These are phyloP conservation scores for Fusarium armeniacum DNA, from an alignment of 2,329 filamentous ascomycete species.

Conservation along the genomic window DNA sequence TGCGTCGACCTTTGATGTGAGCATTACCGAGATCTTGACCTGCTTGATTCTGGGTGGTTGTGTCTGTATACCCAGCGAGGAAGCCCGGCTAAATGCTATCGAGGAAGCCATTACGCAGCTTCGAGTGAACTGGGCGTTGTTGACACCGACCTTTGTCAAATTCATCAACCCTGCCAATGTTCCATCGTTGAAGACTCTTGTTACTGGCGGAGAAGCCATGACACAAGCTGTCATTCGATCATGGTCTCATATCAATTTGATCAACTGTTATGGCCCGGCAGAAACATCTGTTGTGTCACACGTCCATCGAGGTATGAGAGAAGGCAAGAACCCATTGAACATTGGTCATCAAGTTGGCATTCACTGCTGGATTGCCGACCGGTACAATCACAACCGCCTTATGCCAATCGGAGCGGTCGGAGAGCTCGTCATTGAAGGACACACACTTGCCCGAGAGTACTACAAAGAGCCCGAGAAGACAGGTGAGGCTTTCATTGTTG, in stretches of 20 bases:
- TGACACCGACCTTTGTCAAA: slow-evolving; percentile 42
- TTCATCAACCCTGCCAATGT: slow-evolving; percentile 41
- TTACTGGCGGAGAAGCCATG: slow-evolving; percentile 47
- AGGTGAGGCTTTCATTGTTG: slow-evolving; percentile 49
- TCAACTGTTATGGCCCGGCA: slow-evolving; percentile 45
- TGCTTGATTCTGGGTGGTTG: slow-evolving; percentile 49
- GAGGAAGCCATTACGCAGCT: slow-evolving; percentile 36
- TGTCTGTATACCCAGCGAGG: slow-evolving; percentile 56
- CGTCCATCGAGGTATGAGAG: slow-evolving; percentile 28
- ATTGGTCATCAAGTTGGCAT: slow-evolving; percentile 40
- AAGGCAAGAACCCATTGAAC: slow-evolving; percentile 43
- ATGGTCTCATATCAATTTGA: slow-evolving; percentile 45
- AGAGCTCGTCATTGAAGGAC: slow-evolving; percentile 56
- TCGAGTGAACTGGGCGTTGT: slow-evolving; percentile 39
- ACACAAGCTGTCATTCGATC: slow-evolving; percentile 39
- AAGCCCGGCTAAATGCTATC: slow-evolving; percentile 56
- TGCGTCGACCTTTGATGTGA: slow-evolving; percentile 52
- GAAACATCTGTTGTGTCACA: slow-evolving; percentile 45
- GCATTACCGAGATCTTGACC: slow-evolving; percentile 45
- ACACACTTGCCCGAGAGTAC: slow-evolving; percentile 64
- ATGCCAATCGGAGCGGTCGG: slow-evolving; percentile 52
- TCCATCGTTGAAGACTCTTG: slow-evolving; percentile 39
- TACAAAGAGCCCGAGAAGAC: slow-evolving; percentile 57
- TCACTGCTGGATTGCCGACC: slow-evolving; percentile 50
- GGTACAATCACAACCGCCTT: slow-evolving; percentile 46